phyloP scores from a whole-genome alignment of 305 asterid species.

The Withania somnifera region DNA sequence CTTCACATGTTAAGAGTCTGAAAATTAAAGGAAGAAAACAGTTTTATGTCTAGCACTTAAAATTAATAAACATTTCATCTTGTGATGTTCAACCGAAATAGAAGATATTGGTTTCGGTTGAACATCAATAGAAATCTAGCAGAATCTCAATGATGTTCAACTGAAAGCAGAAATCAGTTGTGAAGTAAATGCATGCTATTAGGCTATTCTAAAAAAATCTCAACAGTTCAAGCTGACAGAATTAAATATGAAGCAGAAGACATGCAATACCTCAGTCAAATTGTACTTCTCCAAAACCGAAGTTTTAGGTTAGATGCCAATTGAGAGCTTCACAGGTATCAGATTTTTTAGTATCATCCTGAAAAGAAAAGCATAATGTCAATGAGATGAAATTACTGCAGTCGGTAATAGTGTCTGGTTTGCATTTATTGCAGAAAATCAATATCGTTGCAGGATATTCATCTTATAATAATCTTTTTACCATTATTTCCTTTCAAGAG shows the following conservation, averaged over 20 bases:
- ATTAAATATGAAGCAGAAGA: neutral
- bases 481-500: neutral
- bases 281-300: conserved; percentile 61
- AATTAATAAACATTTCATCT: neutral
- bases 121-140: neutral
- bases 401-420: neutral
- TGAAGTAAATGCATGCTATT: neutral
- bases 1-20: neutral
- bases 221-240: neutral
- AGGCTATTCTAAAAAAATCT: neutral
- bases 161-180: neutral
- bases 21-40: neutral
- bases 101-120: too few species aligned
- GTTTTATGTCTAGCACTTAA: neutral
- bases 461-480: neutral
- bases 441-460: too few species aligned
- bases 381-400: neutral
- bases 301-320: conserved; percentile 62
- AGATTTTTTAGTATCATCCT: conserved; percentile 92
- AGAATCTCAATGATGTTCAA: neutral
- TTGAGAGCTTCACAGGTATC: conserved; percentile 90
- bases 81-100: too few species aligned
- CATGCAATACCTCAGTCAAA: conserved; percentile 63
- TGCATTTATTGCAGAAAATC: too few species aligned
- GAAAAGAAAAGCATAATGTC: neutral